Base-by-base conservation (phyloP, 176 grass and related monocot genomes). In the Panicum miliaceum region DNA sequence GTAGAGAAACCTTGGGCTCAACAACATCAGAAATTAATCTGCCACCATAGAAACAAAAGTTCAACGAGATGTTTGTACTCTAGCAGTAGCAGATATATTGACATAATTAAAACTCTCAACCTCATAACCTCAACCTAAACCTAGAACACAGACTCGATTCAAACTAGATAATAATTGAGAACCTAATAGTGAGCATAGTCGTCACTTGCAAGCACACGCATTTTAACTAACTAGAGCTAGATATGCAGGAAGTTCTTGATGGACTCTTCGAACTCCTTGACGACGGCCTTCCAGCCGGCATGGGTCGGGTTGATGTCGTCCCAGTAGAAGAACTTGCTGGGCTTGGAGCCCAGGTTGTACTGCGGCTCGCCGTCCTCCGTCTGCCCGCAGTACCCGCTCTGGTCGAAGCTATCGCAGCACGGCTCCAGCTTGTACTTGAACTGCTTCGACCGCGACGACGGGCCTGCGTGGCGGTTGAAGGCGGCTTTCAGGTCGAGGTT, bases 281-380 rank as follows among this genome's bases (percentile, higher is more conserved):
- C 64, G 77, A 80, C 45, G 27, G 77, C 61, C 62, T 80, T 66
- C 77, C 87, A 92, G 5, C 87, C 90, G 2, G 75, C 87, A 3
- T 86, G 52, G 2, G 90, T 86, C 3, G 87, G 90, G 80, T 92
- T 84, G 70, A 86, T 62, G 2, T 82, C 73, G 63, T 92, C 90
- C 84, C 87, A 92, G 45, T 87, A 89, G 76, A 92, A 89, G 71
- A 77, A 40, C 20, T 64, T 43, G 15, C 67, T 47, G 1, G 87
- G 80, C 11, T 64, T 37, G 8, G 2, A 2, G 36, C 90, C 84
- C 7, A 84, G 0, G 58, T 0, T 46, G 81, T 79, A 88, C 11
- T 38, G 68, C 0, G 4, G 4, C 18, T 38, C 13, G 38, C 48
- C 77, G 5, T 59, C 18, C 12, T 14, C n/a, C 48, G 4, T 26